Evolutionary conservation across 164 flowering plant species (phyloP), one percentile per base, ranked within the genome.

Genomic region (Platanus orientalis): DNA sequence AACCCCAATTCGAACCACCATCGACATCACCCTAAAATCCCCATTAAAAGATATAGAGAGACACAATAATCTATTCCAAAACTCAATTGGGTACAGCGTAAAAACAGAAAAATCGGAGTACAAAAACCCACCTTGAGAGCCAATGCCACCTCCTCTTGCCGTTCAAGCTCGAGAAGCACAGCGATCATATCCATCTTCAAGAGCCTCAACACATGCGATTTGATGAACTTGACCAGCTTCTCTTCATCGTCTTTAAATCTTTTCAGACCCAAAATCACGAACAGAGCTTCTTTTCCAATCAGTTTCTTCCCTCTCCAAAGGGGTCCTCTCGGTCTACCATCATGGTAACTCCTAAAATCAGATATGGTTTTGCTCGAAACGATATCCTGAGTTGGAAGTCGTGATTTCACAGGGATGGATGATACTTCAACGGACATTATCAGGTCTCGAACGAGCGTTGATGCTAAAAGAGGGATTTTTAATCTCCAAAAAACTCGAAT

Each of bases 261-360:
- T 78, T 88, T 93, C 55, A 88, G 58, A 9, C 94, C 96, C 64
- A 62, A 23, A 29, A 93, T 81, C 51, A 82, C 94, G 62, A 84
- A 88, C 7, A 93, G 65, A 7, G 98, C 97, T 70, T 93, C 97
- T 74, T 90, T 93, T 0, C 96, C 94, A 14, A 93, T 81, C 67
- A 80, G 59, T 64, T 90, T 93, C 80, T 87, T 88, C 14, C 96
- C 92, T 62, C 87, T 85, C 98, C 97, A 90, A 14, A 90, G 82
- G 0, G 96, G 79, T 1, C 98, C 97, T 73, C 97, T 86, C 0
- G 96, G 98, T 70, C 98, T 86, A 51, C 98, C 97, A 42, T 93
- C 97, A 50, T 85, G 94, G 67, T 76, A 85, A 44, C 64, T 26
- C 54, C 63, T 59, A 16, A 58, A 65, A 56, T 57, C 39, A 11